These are phyloP conservation scores for Neckera pumila DNA, from an alignment of 225 moss, liverwort and hornwort genomes.

Conservation along the genomic window DNA sequence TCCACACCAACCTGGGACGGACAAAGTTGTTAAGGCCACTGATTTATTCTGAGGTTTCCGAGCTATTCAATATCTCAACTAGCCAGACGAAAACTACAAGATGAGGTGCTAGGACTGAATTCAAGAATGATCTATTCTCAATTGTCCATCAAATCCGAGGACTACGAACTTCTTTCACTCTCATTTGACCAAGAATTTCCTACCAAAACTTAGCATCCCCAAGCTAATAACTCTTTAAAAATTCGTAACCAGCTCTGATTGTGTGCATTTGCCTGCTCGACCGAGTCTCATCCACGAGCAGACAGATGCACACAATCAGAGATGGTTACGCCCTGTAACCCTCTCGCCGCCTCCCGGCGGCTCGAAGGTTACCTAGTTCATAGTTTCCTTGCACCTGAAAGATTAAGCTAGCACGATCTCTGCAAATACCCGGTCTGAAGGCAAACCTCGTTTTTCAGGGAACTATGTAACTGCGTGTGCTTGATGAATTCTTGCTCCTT, in stretches of 20 bases:
- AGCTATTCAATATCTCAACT: neutral
- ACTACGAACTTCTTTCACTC: neutral
- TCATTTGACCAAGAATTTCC: neutral
- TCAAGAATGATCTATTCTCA: neutral
- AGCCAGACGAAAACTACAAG: neutral
- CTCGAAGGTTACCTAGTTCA: too few relatives aligned
- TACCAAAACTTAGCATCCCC: neutral
- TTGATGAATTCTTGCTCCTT: neutral
- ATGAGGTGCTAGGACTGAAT: neutral
- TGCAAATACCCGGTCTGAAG: neutral
- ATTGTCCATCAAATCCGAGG: neutral
- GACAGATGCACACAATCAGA: too few relatives aligned
- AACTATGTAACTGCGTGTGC: neutral
- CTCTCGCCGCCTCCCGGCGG: too few relatives aligned
- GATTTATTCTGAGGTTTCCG: neutral
- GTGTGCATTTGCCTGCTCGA: too few relatives aligned
- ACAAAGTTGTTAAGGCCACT: neutral
- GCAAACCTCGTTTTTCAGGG: neutral
- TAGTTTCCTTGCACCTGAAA: neutral
- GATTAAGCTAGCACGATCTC: too few relatives aligned
- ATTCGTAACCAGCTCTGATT: too few relatives aligned
- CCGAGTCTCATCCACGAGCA: too few relatives aligned
- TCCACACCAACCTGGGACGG: neutral
- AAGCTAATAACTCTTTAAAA: neutral
- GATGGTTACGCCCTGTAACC: too few relatives aligned